Conservation (phyloP, 2,329 filamentous ascomycete species). For the Monosporascus sp. region DNA sequence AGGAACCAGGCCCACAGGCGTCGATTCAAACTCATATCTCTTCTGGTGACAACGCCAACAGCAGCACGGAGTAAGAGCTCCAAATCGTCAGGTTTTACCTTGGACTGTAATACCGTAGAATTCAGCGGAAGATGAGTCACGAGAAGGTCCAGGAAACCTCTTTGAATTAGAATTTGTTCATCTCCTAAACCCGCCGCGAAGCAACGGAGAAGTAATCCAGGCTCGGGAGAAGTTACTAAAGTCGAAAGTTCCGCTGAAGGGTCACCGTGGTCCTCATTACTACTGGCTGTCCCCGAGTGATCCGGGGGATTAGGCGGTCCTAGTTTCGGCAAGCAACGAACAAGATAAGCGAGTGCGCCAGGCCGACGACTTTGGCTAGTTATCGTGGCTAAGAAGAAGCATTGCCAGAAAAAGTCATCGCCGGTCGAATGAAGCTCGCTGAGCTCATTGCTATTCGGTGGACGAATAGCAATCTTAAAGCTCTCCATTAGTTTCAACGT, state of each 20-base stretch:
- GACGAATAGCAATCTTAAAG: slow-evolving; percentile 64
- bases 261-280: slow-evolving; percentile 31
- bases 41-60: slow-evolving; percentile 76
- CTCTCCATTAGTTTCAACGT: slow-evolving; percentile 74
- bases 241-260: slow-evolving; percentile 52
- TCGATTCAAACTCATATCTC: slow-evolving; percentile 95
- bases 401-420: slow-evolving; percentile 96
- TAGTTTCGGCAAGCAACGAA: slow-evolving; percentile 71
- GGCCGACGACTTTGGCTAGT: slow-evolving; percentile 80
- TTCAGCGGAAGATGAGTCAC: slow-evolving; percentile 86
- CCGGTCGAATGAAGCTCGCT: slow-evolving; percentile 52
- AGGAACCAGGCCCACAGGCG: slow-evolving; percentile 95
- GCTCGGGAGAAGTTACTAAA: slow-evolving; percentile 81
- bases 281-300: slow-evolving; percentile 23
- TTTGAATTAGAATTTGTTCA: slow-evolving; percentile 83
- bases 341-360: slow-evolving; percentile 82
- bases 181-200: slow-evolving; percentile 88
- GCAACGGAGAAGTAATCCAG: slow-evolving; percentile 81
- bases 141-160: slow-evolving; percentile 87
- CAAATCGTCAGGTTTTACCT: slow-evolving; percentile 68
- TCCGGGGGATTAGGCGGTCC: slow-evolving; percentile 36
- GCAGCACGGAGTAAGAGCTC: slow-evolving; percentile 78
- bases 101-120: slow-evolving; percentile 71
- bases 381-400: slow-evolving; percentile 88
- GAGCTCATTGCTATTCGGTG: slow-evolving; percentile 44